A percentile compares a stretch with the other conserved stretches of the same genome.
Conservation (phyloP, 352 stramenopile genomes). For the Nothophytophthora sp. region DNA sequence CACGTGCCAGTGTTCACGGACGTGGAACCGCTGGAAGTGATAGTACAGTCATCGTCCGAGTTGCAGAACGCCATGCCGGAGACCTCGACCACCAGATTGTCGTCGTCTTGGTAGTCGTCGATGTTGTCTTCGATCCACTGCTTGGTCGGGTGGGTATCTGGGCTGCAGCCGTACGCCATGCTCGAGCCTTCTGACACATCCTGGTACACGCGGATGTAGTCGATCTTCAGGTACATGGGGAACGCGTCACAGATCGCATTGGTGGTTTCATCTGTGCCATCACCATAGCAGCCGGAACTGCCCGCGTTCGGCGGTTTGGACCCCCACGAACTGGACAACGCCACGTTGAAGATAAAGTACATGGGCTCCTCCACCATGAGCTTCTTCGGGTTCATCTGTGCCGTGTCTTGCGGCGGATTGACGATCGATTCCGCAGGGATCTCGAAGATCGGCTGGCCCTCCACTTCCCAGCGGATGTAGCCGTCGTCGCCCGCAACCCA, state of each 20-base stretch:
- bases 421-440: constrained; percentile 65
- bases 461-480: constrained; percentile 68
- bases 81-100: constrained; percentile 49
- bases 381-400: constrained; percentile 66
- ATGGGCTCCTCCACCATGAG: constrained; percentile 91
- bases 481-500: constrained; percentile 48
- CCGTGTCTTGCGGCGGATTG: constrained; percentile 39
- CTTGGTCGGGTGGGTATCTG: constrained; percentile 50
- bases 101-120: constrained; percentile 46
- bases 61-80: constrained; percentile 48
- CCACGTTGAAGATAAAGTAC: constrained; percentile 93
- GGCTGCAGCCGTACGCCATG: constrained; percentile 55
- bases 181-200: constrained; percentile 27
- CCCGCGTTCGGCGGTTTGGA: constrained; percentile 41
- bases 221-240: constrained; percentile 70
- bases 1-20: constrained; percentile 33
- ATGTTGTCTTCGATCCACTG: constrained; percentile 67
- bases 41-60: constrained; percentile 52
- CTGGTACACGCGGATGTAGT: constrained; percentile 66
- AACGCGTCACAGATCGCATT: constrained; percentile 64
- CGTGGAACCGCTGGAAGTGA: constrained; percentile 18
- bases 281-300: constrained; percentile 26
- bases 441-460: constrained; percentile 87
- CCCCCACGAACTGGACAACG: constrained; percentile 82
- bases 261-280: constrained; percentile 19